Base-by-base conservation (phyloP, 495 filamentous ascomycete genomes). In the Penicillium macrosclerotiorum region DNA sequence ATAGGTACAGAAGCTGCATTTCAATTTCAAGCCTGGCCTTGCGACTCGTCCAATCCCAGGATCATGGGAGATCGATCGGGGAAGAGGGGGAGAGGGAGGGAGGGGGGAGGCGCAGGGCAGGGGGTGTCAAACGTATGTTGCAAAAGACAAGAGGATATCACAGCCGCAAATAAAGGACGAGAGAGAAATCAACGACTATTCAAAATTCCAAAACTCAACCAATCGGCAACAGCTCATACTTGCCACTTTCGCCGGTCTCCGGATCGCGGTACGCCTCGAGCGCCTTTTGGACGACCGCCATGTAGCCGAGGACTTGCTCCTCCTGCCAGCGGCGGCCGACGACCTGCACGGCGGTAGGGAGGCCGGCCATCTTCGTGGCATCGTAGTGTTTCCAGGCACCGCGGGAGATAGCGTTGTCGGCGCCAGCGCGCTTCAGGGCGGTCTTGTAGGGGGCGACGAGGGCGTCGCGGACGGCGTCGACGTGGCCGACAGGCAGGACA, bases 301-400 rank as follows among this genome's bases (percentile, higher is more conserved):
- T 96, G 16, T 87, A 75, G 0, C 85, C 84, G 47, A 96, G 67
- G 9, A 96, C 89, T 69, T 94, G 94, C 74, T 96, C 93, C 64
- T 98, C 92, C 63, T 95, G 79, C 60, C 95, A 75, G 23, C 90
- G 75, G 43, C 85, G 77, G 6, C 90, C 91, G 1, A 96, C 85
- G 5, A 96, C 73, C 65, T 96, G 93, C 26, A 96, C 80, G 0
- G 77, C 90, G 3, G 95, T 90, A 0, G 92, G 90, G 48, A 96
- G 70, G 4, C 89, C 91, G 26, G 88, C 81, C 90, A 96, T 96
- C 42, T 75, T 79, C 4, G 70, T 65, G 0, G 89, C 84, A 59
- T 97, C 83, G 58, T 97, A 98, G 56, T 89, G 82, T 60, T 81
- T 86, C 73, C 93, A 97, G 0, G 89, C 91, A 5, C 91, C 89